Evolutionary conservation across 2,329 filamentous ascomycete genomes (phyloP).

Genomic region (Polychaeton citri): DNA sequence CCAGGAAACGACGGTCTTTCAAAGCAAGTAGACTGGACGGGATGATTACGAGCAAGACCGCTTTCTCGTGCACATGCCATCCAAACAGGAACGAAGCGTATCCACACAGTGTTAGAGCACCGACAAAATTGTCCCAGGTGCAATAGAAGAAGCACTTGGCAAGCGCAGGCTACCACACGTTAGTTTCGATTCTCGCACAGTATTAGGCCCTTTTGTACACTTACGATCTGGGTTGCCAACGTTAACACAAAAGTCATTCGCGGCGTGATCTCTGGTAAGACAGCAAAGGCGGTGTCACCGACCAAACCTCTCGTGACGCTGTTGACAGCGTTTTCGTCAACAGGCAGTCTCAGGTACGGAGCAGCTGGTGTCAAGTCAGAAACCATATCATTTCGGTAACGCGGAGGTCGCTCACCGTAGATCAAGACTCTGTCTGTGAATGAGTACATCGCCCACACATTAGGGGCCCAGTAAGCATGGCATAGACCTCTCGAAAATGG

Average conservation of each 20-base stretch:
- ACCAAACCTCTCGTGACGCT: slow-evolving; percentile 90
- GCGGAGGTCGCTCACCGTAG: slow-evolving; percentile 56
- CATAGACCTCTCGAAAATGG: slow-evolving; percentile 89
- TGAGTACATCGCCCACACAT: slow-evolving; percentile 93
- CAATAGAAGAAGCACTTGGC: slow-evolving; percentile 69
- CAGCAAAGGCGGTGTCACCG: slow-evolving; percentile 85
- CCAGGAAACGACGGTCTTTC: slow-evolving; percentile 76
- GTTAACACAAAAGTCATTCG: slow-evolving; percentile 71
- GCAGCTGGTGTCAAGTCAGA: slow-evolving; percentile 49
- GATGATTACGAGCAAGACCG: slow-evolving; percentile 83
- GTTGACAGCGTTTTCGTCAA: slow-evolving; percentile 62
- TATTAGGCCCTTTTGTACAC: slow-evolving; percentile 5
- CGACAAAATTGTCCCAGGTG: slow-evolving; percentile 80
- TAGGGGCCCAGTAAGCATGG: slow-evolving; percentile 97
- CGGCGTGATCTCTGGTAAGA: slow-evolving; percentile 75
- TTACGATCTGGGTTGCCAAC: slow-evolving; percentile 61
- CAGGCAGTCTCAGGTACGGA: slow-evolving; percentile 59
- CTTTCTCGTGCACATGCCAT: slow-evolving; percentile 98
- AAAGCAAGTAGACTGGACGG: slow-evolving; percentile 89
- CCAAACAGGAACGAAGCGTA: slow-evolving; percentile 96
- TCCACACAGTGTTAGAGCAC: slow-evolving; percentile 79
- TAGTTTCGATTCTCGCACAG: slow-evolving; percentile 4
- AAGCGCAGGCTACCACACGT: slow-evolving; percentile 46
- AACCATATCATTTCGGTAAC: no score
- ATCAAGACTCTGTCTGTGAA: slow-evolving; percentile 78